A percentile compares a stretch with the other conserved stretches of the same genome.
phyloP scores from a whole-genome alignment of 1,284 basidiomycete genomes.

The Phylloporus sp. region DNA sequence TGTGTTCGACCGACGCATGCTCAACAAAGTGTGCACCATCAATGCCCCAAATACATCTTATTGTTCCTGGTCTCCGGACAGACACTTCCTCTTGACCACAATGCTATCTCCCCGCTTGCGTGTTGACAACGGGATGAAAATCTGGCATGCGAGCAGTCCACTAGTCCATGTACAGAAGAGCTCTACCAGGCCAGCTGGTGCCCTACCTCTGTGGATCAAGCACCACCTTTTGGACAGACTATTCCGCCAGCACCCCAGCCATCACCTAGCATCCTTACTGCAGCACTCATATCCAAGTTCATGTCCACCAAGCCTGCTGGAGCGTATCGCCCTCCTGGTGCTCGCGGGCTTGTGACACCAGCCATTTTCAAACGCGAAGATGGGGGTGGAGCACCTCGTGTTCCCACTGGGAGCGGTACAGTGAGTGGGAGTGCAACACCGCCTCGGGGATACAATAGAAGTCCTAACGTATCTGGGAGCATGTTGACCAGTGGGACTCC shows the following conservation, averaged over 20 bases:
- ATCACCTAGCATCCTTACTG: slow-evolving; percentile 56
- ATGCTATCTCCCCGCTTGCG: slow-evolving; percentile 93
- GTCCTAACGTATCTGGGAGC: slow-evolving; percentile 39
- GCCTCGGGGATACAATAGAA: slow-evolving; percentile 43
- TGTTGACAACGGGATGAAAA: slow-evolving; percentile 96
- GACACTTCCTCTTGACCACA: slow-evolving; percentile 91
- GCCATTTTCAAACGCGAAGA: slow-evolving; percentile 89
- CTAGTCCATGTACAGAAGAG: slow-evolving; percentile 84
- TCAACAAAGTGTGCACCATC: slow-evolving; percentile 85
- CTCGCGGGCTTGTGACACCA: slow-evolving; percentile 85
- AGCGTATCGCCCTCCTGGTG: slow-evolving; percentile 91
- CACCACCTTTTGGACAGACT: slow-evolving; percentile 72
- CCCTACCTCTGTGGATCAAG: slow-evolving; percentile 68
- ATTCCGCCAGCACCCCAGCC: slow-evolving; percentile 81
- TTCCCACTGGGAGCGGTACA: slow-evolving; percentile 44
- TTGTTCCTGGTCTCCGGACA: slow-evolving; percentile 96
- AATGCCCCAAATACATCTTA: slow-evolving; percentile 93
- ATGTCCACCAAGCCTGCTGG: slow-evolving; percentile 68
- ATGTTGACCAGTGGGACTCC: slow-evolving; percentile 26
- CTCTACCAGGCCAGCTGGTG: slow-evolving; percentile 91
- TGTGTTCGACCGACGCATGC: slow-evolving; percentile 86
- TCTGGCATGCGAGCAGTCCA: slow-evolving; percentile 92
- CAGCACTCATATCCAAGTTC: slow-evolving; percentile 34
- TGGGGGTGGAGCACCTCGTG: slow-evolving; percentile 64
- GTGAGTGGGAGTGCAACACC: slow-evolving; percentile 63